Base-by-base conservation (phyloP, 768 basidiomycete genomes). In the Panaeolus papilionaceus region DNA sequence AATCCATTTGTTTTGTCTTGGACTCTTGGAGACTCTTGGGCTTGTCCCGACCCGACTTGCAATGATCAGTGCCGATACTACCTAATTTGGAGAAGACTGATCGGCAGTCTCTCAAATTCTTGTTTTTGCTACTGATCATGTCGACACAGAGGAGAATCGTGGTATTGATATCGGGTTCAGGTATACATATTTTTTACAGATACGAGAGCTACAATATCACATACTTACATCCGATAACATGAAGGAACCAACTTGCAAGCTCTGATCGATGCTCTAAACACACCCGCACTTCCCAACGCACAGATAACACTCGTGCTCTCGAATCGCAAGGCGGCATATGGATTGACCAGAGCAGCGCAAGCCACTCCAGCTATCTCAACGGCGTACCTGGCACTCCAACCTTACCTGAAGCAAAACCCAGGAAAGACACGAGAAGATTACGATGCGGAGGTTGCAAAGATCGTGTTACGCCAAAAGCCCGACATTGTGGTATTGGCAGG, bases 181-280 rank as follows among this genome's bases (percentile, higher is more conserved):
- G 54, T 58, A 58, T 58, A 58, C 37, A 16, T 20, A 8, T 14
- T 3, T 38, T 42, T 38, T 16, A 38, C 4, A 11, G 7, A 26
- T 63, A 7, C 8, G 3, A 54, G 45, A 38, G 33, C n/a, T 42
- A 71, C 38, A 47, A 68, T 67, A 40, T 67, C 49, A 63, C 64
- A 64, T 40, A 42, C 44, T 63, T 3, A 42, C 38, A 62, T 62
- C 70, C 11, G n/a, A 58, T 58, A 18, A 28, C 54, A 6, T 10
- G 14, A 28, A 98, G 97, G 98, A 47, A 92, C 93, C 26, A 99
- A 99, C 79, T 89, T 99, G 11, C 96, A 99, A 80, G 97, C 98
- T 1, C 87, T 99, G 68, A 93, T 99, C 73, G 92, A 98, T 79
- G 94, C 96, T 12, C 86, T 87, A 71, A 83, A 88, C 71, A 93